Evolutionary conservation across 2,329 filamentous ascomycete species (phyloP), one percentile per base, ranked within the genome.

Genomic region (Neurospora sp.): DNA sequence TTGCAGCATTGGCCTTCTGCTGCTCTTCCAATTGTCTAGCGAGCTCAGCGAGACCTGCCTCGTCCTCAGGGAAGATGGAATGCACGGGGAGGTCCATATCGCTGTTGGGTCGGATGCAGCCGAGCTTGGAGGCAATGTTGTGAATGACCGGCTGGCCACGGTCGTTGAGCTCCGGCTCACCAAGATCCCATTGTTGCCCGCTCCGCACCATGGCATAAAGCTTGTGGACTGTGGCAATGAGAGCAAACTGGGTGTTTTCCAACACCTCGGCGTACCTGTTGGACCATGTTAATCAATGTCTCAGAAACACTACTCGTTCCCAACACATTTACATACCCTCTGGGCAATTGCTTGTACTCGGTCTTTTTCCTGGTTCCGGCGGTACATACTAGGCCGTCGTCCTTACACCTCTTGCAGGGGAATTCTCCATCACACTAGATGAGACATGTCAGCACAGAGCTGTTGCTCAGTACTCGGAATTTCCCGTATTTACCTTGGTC

Each of bases 301-400:
- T n/a, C 23, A 17, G 39, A 10, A 67, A 52, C 46, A 58, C 13
- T 10, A 42, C 36, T 38, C 38, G 66, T 62, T 19, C 9, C 9
- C 19, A 9, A 67, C 17, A 62, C 8, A 28, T 77, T 39, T 11
- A 19, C 62, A 17, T 83, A 89, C 84, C 87, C 87, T 81, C 85
- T 80, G 11, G 88, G 87, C 66, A 90, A 78, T 78, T 90, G 87
- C 81, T 90, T 90, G 78, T 88, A 90, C 75, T 90, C 87, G n/a
- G 87, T 87, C 85, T 90, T 90, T 76, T 89, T 90, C 72, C 88
- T 81, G 15, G 86, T 85, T 8, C 87, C 87, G 17, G 87, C 87
- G 8, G 86, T 89, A 79, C 88, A 90, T 23, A 90, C 86, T 8
- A 89, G 81, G 17, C 87, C 87, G 72, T 90, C 88, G 74, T 90